Conservation (phyloP, 495 filamentous ascomycete genomes). For the Hypoxylon cercidicola region DNA sequence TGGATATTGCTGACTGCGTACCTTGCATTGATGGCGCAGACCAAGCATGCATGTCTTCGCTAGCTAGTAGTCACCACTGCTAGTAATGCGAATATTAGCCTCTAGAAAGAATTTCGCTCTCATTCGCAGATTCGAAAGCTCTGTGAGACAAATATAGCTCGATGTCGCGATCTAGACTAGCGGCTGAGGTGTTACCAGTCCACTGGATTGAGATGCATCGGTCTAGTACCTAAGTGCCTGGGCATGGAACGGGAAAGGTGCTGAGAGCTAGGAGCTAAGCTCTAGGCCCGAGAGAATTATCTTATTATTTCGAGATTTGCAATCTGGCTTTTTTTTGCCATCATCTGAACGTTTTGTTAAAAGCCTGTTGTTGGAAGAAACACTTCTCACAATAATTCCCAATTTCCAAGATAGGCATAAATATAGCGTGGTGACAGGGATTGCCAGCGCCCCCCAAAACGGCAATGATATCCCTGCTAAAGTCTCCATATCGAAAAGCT, state of each 20-base stretch:
- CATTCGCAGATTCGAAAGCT: neutral
- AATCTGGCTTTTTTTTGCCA: neutral
- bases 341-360: neutral
- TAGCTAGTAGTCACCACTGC: neutral
- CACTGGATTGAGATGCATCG: too few species aligned
- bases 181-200: neutral
- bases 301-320: neutral
- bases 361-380: neutral
- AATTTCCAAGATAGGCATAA: neutral
- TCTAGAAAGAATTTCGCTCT: neutral
- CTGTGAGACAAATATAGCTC: neutral
- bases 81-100: neutral
- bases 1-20: neutral
- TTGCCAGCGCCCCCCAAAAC: constrained; percentile 1
- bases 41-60: neutral
- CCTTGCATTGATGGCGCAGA: neutral
- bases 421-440: neutral
- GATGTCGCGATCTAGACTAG: neutral
- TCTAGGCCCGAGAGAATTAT: neutral
- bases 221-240: too few species aligned
- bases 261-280: neutral
- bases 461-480: constrained; percentile 10
- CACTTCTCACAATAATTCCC: neutral
- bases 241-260: neutral
- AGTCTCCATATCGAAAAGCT: neutral